These are phyloP conservation scores for Cytospora piceae DNA, from an alignment of 2,329 filamentous ascomycete species.

Conservation along the genomic window DNA sequence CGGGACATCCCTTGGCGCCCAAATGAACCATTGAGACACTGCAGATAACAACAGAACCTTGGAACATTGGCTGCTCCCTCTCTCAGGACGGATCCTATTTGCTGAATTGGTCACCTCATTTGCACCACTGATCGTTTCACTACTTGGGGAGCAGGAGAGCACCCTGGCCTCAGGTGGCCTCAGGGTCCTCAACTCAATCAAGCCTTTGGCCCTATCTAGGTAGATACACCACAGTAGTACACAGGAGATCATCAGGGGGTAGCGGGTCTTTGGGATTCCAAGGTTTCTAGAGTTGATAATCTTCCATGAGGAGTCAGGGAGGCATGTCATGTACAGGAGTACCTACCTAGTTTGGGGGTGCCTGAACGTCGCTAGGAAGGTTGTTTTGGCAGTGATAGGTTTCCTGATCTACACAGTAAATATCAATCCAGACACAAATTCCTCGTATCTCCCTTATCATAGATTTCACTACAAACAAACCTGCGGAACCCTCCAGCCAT, in stretches of 20 bases:
- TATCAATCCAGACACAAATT: not conserved
- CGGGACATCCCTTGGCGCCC: too few relatives aligned
- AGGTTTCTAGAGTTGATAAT: constrained; percentile 14
- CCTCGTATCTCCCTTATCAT: constrained; percentile 6
- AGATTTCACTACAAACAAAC: constrained; percentile 24
- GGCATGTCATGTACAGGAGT: constrained; percentile 7
- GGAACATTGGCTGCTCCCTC: not conserved
- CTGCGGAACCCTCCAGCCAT: constrained; percentile 35
- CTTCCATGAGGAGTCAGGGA: not conserved
- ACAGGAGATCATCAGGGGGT: constrained; percentile 15
- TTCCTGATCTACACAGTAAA: not conserved
- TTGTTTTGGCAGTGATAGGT: not conserved
- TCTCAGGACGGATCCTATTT: not conserved
- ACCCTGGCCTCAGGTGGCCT: not conserved
- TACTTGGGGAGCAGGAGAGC: not conserved
- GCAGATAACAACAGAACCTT: not conserved
- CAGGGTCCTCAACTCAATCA: too few relatives aligned
- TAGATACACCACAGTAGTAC: too few relatives aligned
- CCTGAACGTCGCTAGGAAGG: not conserved
- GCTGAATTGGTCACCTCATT: not conserved
- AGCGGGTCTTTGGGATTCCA: constrained; percentile 12
- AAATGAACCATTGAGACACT: not conserved
- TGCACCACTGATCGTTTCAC: not conserved
- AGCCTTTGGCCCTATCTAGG: too few relatives aligned
- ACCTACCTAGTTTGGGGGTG: constrained; percentile 28